Conservation (phyloP, 2,329 filamentous ascomycete species). For the Exophiala calicioides region DNA sequence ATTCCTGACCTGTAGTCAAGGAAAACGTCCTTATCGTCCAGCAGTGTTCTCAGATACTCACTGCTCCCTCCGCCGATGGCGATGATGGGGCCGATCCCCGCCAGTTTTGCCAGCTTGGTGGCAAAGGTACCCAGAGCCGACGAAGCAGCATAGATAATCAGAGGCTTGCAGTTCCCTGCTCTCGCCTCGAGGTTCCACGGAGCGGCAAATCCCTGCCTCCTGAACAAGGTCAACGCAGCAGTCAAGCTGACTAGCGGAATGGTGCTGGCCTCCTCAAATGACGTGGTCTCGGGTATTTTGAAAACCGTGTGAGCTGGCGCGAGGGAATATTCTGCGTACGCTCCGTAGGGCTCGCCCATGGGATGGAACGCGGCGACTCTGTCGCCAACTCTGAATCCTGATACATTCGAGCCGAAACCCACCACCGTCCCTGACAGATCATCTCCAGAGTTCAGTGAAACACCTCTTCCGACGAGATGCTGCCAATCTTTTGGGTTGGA, state of each 20-base stretch:
- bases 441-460: constrained; percentile 18
- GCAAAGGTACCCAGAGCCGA: constrained; percentile 61
- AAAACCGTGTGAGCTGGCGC: constrained; percentile 33
- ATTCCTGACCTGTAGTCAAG: constrained; percentile 61
- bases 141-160: constrained; percentile 57
- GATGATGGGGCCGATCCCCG: constrained; percentile 64
- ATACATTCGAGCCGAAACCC: constrained; percentile 19
- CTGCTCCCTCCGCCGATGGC: constrained; percentile 59
- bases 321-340: constrained; percentile 44
- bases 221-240: constrained; percentile 52
- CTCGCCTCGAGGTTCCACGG: constrained; percentile 49
- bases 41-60: constrained; percentile 48
- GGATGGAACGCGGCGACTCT: constrained; percentile 34
- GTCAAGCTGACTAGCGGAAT: constrained; percentile 60
- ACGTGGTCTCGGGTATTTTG: constrained; percentile 12
- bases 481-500: constrained; percentile 54
- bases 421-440: constrained; percentile 38
- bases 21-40: constrained; percentile 55
- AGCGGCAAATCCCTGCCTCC: constrained; percentile 48
- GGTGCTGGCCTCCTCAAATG: constrained; percentile 52
- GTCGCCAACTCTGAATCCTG: constrained; percentile 35
- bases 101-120: constrained; percentile 56
- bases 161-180: constrained; percentile 34
- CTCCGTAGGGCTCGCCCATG: constrained; percentile 38
- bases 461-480: constrained; percentile 7